These are phyloP conservation scores for Parafenestella ontariensis DNA, from an alignment of 2,329 filamentous ascomycete genomes.

Conservation along the genomic window DNA sequence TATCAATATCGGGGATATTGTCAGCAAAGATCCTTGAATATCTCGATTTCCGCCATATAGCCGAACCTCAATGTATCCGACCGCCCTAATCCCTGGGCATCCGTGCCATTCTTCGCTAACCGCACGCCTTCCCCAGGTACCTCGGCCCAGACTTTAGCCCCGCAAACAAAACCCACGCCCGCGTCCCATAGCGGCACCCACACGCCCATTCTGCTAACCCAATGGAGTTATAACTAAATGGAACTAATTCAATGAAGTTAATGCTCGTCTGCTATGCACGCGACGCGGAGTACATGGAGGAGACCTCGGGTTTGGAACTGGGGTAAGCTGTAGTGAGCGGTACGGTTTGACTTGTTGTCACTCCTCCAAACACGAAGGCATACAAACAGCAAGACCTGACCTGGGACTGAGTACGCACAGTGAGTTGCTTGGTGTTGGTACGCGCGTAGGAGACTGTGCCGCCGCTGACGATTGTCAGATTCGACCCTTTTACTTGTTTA, in stretches of 20 bases:
- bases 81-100: no score
- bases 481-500: not conserved
- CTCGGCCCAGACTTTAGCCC: slow-evolving; percentile 3
- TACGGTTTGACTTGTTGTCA: not conserved
- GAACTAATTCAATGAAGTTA: no score
- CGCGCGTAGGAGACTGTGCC: not conserved
- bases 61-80: not conserved
- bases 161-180: not conserved
- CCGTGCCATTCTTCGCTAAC: not conserved
- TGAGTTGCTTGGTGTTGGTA: not conserved
- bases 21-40: not conserved
- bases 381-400: not conserved
- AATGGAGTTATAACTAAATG: not conserved
- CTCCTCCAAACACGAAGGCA: not conserved
- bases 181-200: not conserved
- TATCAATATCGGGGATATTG: not conserved
- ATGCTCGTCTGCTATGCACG: not conserved
- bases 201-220: not conserved
- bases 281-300: not conserved
- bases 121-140: not conserved
- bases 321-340: not conserved
- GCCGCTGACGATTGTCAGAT: not conserved
- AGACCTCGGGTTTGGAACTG: not conserved
- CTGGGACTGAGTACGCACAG: not conserved
- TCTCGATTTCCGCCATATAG: not conserved